Evolutionary conservation across 495 filamentous ascomycete genomes (phyloP).

Genomic region (Bryoglossum gracile): DNA sequence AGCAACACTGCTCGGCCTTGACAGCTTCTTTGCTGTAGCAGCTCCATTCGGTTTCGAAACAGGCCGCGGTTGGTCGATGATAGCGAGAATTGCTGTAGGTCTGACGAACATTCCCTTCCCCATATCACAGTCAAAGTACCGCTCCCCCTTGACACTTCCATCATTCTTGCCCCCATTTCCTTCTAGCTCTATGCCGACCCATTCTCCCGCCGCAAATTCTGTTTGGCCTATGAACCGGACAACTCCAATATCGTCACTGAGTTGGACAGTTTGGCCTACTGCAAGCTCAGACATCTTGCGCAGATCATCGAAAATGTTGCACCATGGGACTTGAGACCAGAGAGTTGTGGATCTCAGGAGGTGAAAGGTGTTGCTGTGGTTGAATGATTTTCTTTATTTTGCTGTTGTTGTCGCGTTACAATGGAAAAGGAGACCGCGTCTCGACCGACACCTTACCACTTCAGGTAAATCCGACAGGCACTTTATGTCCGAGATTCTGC

Average conservation of each 20-base stretch:
- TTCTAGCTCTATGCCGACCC: conserved; percentile 86
- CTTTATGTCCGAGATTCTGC: too few relatives aligned
- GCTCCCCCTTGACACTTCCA: conserved; percentile 78
- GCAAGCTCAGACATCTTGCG: conserved; percentile 29
- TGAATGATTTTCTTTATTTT: background rate
- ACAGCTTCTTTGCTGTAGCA: conserved; percentile 28
- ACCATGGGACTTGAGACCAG: background rate
- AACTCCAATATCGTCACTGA: conserved; percentile 66
- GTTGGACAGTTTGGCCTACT: conserved; percentile 55
- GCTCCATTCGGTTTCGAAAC: conserved; percentile 29
- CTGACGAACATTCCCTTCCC: conserved; percentile 85
- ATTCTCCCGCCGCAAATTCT: conserved; percentile 71
- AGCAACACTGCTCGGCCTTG: conserved; percentile 34
- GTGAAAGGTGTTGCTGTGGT: background rate
- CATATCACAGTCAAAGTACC: conserved; percentile 82
- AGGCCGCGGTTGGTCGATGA: conserved; percentile 49
- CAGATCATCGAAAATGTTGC: background rate
- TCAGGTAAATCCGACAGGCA: too few relatives aligned
- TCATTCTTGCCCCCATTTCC: conserved; percentile 88
- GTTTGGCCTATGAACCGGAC: conserved; percentile 78
- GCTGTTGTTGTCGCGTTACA: conserved; percentile 3
- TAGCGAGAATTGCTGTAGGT: conserved; percentile 45
- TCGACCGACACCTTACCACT: too few relatives aligned
- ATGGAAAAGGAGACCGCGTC: conserved; percentile 14
- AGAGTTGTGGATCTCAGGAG: background rate